Base-by-base conservation (phyloP, 176 grass and related monocot genomes). In the Ensete glaucum region DNA sequence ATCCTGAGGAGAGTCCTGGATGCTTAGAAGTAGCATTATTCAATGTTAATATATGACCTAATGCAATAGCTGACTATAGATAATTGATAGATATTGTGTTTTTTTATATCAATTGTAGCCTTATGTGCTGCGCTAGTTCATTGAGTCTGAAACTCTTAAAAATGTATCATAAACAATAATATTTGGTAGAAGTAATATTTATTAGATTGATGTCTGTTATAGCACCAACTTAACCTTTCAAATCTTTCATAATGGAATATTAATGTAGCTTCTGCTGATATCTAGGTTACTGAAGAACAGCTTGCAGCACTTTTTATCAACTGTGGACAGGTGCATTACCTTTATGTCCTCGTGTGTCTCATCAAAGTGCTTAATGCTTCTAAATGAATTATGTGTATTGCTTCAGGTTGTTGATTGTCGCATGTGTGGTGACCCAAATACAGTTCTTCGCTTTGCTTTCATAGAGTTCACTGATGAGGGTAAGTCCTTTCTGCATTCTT, bases 381-480 rank as follows among this genome's bases (percentile, higher is more conserved):
- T 48, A 69, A 74, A 77, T 82, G 43, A 72, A 14, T 54, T 17
- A 23, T 76, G 63, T 56, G 22, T 27, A 43, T 70, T 80, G 76
- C 20, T 83, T 27, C 83, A 99, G 90, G 95, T 99, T 78, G 95
- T 99, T 80, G 95, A 99, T 54, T 99, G 95, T 76, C 95, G 95
- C 64, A 89, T 99, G 84, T 99, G 95, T 79, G 95, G 95, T 57
- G 95, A 99, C 67, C 95, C 95, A 27, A 99, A 99, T 77, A 94
- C 95, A 52, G 95, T 99, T 75, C 95, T 99, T 77, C 95, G 95
- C 56, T 99, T 99, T 81, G 95, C 95, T 82, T 99, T 99, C 55
- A 99, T 99, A 86, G 95, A 99, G 81, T 99, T 99, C 75, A 99
- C 95, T 81, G 95, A 99, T 85, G 95, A 94, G 76, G 95, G 91